Conservation (phyloP, 257 asterid genomes). For the Plantago major region DNA sequence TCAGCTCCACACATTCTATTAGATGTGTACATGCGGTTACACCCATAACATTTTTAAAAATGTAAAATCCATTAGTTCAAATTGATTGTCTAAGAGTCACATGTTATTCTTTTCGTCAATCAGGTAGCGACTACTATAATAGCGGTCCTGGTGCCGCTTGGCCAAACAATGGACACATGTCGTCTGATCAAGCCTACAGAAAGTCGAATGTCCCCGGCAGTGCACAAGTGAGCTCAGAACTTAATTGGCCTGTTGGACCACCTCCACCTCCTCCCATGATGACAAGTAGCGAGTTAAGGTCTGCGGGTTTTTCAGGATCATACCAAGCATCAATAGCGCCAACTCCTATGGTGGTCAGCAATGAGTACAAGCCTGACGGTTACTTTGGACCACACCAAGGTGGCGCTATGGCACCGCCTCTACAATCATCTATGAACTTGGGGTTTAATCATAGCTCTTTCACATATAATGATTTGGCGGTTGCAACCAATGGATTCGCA, state of each 20-base stretch:
- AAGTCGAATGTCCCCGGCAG: constrained; percentile 43
- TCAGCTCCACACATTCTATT: no score
- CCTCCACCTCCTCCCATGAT: constrained; percentile 77
- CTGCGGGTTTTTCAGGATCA: constrained; percentile 29
- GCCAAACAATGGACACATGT: constrained; percentile 30
- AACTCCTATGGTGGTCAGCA: constrained; percentile 42
- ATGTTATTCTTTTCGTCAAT: not conserved
- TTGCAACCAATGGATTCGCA: constrained; percentile 45
- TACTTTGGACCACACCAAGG: constrained; percentile 49
- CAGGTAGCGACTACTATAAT: constrained; percentile 40
- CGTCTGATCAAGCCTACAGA: constrained; percentile 29
- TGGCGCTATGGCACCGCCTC: constrained; percentile 36
- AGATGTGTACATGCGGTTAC: no score
- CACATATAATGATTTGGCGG: constrained; percentile 47
- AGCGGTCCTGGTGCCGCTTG: constrained; percentile 28
- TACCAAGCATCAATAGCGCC: constrained; percentile 18
- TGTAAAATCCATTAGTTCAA: no score
- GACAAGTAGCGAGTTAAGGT: constrained; percentile 41
- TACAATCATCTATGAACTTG: constrained; percentile 27
- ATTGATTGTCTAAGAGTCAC: not conserved
- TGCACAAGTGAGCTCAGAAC: constrained; percentile 56
- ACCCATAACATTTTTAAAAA: no score
- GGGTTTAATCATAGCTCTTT: constrained; percentile 48
- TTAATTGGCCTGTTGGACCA: constrained; percentile 53
- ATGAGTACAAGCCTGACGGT: constrained; percentile 53